A percentile compares a stretch with the other conserved stretches of the same genome.
Conservation (phyloP, 179 eudicot genomes). For the Pouteria campechiana region DNA sequence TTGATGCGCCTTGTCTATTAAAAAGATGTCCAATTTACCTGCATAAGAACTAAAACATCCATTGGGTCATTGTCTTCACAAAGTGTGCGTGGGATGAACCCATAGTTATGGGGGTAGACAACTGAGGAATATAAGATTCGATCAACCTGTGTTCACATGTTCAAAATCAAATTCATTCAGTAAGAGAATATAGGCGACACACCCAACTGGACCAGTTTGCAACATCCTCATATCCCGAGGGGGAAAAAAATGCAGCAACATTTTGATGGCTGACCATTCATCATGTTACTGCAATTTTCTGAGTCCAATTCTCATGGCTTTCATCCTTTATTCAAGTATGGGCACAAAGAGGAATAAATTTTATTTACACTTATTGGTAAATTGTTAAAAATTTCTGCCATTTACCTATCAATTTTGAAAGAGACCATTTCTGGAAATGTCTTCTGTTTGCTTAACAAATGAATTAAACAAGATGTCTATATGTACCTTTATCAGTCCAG, state of each 20-base stretch:
- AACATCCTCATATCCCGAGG: neutral
- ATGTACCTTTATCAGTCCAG: slow-evolving; percentile 67
- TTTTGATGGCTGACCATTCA: too few species aligned
- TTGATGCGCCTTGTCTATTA: neutral
- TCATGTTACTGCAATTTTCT: too few species aligned
- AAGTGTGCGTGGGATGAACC: slow-evolving; percentile 79
- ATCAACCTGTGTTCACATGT: slow-evolving; percentile 42
- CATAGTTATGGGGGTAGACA: slow-evolving; percentile 89
- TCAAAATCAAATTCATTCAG: neutral
- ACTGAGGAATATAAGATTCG: slow-evolving; percentile 80
- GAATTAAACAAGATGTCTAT: neutral
- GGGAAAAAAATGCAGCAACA: too few species aligned
- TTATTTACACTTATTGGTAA: too few species aligned
- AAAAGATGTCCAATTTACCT: slow-evolving; percentile 19
- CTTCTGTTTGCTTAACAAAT: neutral
- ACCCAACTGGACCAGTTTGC: neutral
- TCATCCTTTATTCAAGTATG: too few species aligned
- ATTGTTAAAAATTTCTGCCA: too few species aligned
- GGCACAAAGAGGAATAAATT: too few species aligned
- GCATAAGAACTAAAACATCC: slow-evolving; percentile 88
- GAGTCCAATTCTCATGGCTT: too few species aligned
- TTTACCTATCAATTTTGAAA: too few species aligned
- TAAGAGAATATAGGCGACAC: neutral
- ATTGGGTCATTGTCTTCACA: slow-evolving; percentile 92
- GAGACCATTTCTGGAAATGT: neutral